Base-by-base conservation (phyloP, 2,329 filamentous ascomycete genomes). In the Grosmannia serpens region DNA sequence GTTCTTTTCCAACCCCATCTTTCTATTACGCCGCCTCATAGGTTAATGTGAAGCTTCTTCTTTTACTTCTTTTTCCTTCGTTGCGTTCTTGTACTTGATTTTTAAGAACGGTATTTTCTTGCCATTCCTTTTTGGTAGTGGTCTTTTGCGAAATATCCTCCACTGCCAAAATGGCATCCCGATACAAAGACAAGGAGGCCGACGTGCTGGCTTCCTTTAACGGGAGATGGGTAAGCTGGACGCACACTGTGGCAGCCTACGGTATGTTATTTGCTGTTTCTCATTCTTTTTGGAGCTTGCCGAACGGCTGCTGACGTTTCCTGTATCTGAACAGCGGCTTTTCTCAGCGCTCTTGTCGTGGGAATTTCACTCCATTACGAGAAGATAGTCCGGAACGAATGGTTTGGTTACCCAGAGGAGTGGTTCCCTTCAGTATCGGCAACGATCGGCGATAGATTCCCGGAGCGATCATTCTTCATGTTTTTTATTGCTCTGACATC, bases 381-480 rank as follows among this genome's bases (percentile, higher is more conserved):
- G 69, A 99, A 99, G 77, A 99, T 99, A 65, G 94, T 99, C 58
- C 80, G 96, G 73, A 99, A 99, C 74, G 91, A 99, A 73, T 88
- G 91, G 75, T 95, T 91, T 72, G 90, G 90, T 66, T 96, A 95
- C 69, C 91, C 91, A 1, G 79, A 95, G 65, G 91, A 96, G 77
- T 96, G 91, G 91, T 96, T 96, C 68, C 91, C 91, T 60, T 96
- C 91, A 50, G 91, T 96, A 26, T 96, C 92, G 33, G 87, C 94
- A 47, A 97, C 94, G 41, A 99, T 99, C 74, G 94, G 94, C 70
- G 94, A 99, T 73, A 85, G 91, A 64, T 97, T 96, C 68, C 94
- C 94, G 57, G 94, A 99, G 74, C 87, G 94, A 61, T 95, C 94
- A 20, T 87, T 97, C 67, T 99, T 99, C 72, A 92, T 95, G 83